These are phyloP conservation scores for Quercus parvula DNA, from an alignment of 306 rosid genomes.

Conservation along the genomic window DNA sequence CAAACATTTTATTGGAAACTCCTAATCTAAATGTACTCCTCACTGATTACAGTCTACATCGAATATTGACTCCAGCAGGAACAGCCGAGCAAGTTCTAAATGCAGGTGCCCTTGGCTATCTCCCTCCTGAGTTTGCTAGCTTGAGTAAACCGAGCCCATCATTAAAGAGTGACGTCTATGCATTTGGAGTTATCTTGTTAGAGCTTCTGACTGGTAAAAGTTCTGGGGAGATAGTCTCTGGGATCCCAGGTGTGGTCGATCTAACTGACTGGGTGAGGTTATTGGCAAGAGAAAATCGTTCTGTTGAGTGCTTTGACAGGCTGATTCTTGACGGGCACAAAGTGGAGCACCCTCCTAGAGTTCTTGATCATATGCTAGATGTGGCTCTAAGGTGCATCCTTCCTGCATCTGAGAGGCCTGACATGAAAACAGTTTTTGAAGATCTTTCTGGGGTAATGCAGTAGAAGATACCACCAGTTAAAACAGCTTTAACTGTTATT, in stretches of 20 bases:
- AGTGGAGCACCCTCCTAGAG: conserved; percentile 13
- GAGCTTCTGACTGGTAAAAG: conserved; percentile 69
- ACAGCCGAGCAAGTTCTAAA: conserved; percentile 75
- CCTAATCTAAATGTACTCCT: conserved; percentile 42
- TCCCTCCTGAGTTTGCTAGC: conserved; percentile 76
- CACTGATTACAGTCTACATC: conserved; percentile 73
- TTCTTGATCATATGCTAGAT: conserved; percentile 56
- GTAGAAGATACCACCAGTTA: conserved; percentile 1
- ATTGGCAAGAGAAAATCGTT: conserved; percentile 44
- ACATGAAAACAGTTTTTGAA: conserved; percentile 57
- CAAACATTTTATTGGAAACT: conserved; percentile 62
- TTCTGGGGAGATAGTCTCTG: conserved; percentile 58
- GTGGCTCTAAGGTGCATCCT: conserved; percentile 69
- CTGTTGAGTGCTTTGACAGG: conserved; percentile 60
- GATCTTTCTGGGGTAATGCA: conserved; percentile 55
- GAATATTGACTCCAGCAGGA: conserved; percentile 60
- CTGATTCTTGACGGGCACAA: conserved; percentile 32
- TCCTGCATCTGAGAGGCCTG: conserved; percentile 77
- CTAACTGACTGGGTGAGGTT: conserved; percentile 66
- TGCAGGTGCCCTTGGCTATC: conserved; percentile 72
- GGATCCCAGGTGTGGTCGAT: conserved; percentile 55
- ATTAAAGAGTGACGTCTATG: conserved; percentile 74
- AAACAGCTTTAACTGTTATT: conserved; percentile 24
- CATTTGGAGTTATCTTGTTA: conserved; percentile 72
- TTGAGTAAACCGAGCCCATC: conserved; percentile 73